Evolutionary conservation across 2,329 filamentous ascomycete genomes (phyloP).

Genomic region (Albophoma yamanashiensis): DNA sequence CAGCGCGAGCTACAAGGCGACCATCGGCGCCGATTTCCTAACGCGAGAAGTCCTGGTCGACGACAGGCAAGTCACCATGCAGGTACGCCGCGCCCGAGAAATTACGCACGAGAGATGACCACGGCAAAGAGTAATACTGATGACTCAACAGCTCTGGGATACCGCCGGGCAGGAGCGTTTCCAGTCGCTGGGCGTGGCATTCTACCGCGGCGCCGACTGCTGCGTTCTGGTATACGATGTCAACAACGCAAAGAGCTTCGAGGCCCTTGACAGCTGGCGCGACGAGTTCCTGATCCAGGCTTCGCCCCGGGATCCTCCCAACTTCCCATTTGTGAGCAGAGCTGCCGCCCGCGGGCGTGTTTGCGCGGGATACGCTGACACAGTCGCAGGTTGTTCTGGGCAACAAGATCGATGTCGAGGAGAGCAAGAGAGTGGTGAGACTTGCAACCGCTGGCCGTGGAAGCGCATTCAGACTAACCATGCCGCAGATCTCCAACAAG

Average conservation of each 20-base stretch:
- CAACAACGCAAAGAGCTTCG: slow-evolving; percentile 98
- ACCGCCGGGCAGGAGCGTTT: slow-evolving; percentile 96
- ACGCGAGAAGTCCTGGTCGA: slow-evolving; percentile 97
- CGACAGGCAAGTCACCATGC: slow-evolving; percentile 96
- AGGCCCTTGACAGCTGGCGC: slow-evolving; percentile 95
- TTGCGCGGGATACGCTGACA: slow-evolving; percentile 8
- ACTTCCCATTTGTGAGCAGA: slow-evolving; percentile 80
- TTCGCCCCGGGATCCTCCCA: slow-evolving; percentile 89
- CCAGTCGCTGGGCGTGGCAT: slow-evolving; percentile 92
- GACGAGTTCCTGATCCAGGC: slow-evolving; percentile 98
- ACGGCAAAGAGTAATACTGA: slow-evolving; percentile 3
- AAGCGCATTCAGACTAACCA: not conserved
- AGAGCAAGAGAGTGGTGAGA: slow-evolving; percentile 83
- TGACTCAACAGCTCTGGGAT: slow-evolving; percentile 72
- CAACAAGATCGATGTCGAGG: slow-evolving; percentile 98
- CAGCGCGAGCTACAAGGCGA: slow-evolving; percentile 98
- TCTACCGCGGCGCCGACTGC: slow-evolving; percentile 96
- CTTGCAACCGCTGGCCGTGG: not conserved
- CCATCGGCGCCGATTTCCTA: slow-evolving; percentile 95
- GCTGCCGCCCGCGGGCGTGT: slow-evolving; percentile 6
- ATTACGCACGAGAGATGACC: slow-evolving; percentile 4
- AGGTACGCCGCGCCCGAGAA: slow-evolving; percentile 43
- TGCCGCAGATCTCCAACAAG: slow-evolving; percentile 76
- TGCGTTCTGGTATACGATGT: slow-evolving; percentile 97
- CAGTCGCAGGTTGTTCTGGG: slow-evolving; percentile 70